Conservation (phyloP, 2,329 filamentous ascomycete species). For the Boeremia exigua region DNA sequence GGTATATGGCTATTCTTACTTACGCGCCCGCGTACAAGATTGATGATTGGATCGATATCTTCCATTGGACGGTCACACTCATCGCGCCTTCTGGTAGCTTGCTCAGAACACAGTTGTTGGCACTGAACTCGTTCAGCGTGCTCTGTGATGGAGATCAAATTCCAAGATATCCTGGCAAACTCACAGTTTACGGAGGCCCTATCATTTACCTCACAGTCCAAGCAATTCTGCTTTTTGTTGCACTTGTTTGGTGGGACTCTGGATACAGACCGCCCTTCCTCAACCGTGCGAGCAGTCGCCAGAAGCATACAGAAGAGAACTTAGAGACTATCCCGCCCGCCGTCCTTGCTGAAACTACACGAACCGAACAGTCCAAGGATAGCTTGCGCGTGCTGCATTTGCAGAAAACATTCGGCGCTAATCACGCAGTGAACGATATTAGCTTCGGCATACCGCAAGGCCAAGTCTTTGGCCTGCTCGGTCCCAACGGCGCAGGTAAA, state of each 20-base stretch:
- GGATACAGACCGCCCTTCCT: constrained; percentile 66
- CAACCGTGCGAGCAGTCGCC: constrained; percentile 41
- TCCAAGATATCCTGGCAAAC: constrained; percentile 70
- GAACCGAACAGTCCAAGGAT: constrained; percentile 67
- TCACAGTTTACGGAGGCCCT: constrained; percentile 80
- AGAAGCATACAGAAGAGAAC: constrained; percentile 52
- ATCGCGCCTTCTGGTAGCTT: constrained; percentile 80
- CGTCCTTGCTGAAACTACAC: constrained; percentile 67
- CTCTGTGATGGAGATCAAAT: constrained; percentile 70
- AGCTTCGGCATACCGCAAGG: constrained; percentile 80
- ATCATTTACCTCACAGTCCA: constrained; percentile 84
- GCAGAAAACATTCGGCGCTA: constrained; percentile 77
- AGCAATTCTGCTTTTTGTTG: constrained; percentile 69
- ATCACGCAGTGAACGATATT: constrained; percentile 81
- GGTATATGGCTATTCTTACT: constrained; percentile 67
- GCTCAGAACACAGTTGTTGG: constrained; percentile 74
- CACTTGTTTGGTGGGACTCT: constrained; percentile 82
- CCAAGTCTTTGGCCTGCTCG: constrained; percentile 87
- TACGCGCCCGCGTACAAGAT: constrained; percentile 74
- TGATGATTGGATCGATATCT: constrained; percentile 69
- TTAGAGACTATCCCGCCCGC: constrained; percentile 59
- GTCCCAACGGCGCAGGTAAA: constrained; percentile 91
- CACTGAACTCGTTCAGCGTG: constrained; percentile 83
- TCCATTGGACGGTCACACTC: constrained; percentile 76
- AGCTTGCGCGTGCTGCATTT: constrained; percentile 81